A percentile compares a stretch with the other conserved stretches of the same genome.
phyloP scores from a whole-genome alignment of 2,329 filamentous ascomycete genomes.

The Metarhizium sp. region DNA sequence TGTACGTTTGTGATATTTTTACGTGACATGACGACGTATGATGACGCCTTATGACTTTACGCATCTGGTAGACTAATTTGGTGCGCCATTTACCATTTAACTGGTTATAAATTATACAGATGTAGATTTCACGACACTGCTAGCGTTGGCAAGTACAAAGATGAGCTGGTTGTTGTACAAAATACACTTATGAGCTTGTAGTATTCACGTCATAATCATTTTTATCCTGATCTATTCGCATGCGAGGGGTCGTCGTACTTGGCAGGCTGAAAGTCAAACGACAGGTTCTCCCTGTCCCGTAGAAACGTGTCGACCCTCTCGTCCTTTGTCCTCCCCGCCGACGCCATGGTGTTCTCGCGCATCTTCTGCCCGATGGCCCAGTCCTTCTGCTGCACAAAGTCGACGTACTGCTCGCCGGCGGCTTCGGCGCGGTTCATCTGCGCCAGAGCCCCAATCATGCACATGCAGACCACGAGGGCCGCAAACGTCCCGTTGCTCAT shows the following conservation, averaged over 20 bases:
- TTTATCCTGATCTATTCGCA: background rate
- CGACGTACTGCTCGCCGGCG: conserved; percentile 52
- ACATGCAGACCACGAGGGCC: conserved; percentile 56
- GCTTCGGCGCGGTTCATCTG: conserved; percentile 63
- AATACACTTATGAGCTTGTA: background rate
- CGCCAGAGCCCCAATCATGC: conserved; percentile 59
- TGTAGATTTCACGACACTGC: background rate
- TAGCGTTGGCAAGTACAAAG: no score
- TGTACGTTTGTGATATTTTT: background rate
- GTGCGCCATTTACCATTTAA: background rate
- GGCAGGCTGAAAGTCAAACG: conserved; percentile 21
- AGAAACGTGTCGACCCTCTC: conserved; percentile 71
- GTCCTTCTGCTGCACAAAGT: conserved; percentile 57
- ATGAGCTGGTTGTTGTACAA: no score
- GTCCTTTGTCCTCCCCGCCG: conserved; percentile 44
- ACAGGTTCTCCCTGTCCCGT: conserved; percentile 52
- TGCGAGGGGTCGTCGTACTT: conserved; percentile 18
- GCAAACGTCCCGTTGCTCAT: conserved; percentile 75
- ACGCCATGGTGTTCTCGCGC: conserved; percentile 41
- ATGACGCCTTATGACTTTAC: conserved; percentile 1
- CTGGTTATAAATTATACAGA: background rate
- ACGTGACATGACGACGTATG: background rate
- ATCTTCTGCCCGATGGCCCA: conserved; percentile 54
- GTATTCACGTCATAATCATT: background rate
- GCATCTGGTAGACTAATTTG: background rate